A percentile compares a stretch with the other conserved stretches of the same genome.
Conservation (phyloP, 768 basidiomycete species). For the Mycena galericulata region DNA sequence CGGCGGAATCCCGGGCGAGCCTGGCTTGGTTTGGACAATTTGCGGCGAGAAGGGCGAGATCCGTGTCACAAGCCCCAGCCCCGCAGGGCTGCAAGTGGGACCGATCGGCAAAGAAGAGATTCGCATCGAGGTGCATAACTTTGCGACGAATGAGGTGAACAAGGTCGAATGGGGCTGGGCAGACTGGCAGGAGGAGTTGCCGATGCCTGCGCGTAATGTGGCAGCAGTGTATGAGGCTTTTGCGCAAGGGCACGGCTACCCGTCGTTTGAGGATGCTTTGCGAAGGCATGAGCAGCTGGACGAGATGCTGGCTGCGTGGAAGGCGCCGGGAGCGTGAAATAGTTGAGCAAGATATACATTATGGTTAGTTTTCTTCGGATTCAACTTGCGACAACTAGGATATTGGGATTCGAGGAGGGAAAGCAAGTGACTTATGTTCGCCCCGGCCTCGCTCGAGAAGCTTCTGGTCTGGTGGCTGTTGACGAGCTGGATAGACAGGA, state of each 20-base stretch:
- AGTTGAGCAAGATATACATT: no score
- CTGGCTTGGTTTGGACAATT: slow-evolving; percentile 26
- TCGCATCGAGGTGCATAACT: slow-evolving; percentile 9
- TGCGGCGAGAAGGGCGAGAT: slow-evolving; percentile 33
- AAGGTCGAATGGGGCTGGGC: slow-evolving; percentile 5
- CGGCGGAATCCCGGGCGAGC: slow-evolving; percentile 14
- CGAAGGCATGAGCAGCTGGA: slow-evolving; percentile 20
- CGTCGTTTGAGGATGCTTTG: slow-evolving; percentile 40
- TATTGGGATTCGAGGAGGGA: background rate
- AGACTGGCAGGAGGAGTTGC: slow-evolving; percentile 23
- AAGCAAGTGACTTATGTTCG: no score
- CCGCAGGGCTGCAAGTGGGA: background rate
- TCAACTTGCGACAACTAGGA: background rate
- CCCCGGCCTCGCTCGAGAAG: background rate
- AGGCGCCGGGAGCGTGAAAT: no score
- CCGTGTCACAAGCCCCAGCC: background rate
- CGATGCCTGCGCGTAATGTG: background rate
- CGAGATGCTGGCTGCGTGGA: slow-evolving; percentile 3
- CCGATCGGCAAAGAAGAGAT: background rate
- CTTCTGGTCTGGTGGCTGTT: background rate
- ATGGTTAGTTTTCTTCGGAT: background rate
- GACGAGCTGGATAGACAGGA: background rate
- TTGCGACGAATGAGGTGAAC: slow-evolving; percentile 5
- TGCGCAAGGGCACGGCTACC: slow-evolving; percentile 33
- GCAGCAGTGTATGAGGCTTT: slow-evolving; percentile 31